These are phyloP conservation scores for Fraxinus cuspidata DNA, from an alignment of 257 asterid genomes.

Conservation along the genomic window DNA sequence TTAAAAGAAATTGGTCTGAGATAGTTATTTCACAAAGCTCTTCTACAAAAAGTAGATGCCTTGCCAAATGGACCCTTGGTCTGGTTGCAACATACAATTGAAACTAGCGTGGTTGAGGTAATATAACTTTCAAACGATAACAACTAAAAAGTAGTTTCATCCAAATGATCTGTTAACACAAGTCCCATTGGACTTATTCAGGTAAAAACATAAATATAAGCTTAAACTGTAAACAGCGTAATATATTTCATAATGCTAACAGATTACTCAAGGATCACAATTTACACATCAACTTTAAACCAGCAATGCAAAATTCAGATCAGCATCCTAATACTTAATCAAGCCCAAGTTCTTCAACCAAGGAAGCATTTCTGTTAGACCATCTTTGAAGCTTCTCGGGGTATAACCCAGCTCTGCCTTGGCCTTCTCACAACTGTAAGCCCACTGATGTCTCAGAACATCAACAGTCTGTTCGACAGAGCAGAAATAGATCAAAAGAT, in stretches of 20 bases:
- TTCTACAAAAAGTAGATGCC: too few relatives aligned
- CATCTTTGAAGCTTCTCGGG: conserved; percentile 81
- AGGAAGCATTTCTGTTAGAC: conserved; percentile 76
- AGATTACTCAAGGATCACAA: not conserved
- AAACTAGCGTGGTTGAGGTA: too few relatives aligned
- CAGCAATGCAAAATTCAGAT: not conserved
- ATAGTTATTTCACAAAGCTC: too few relatives aligned
- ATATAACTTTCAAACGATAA: too few relatives aligned
- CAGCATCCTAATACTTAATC: conserved; percentile 49
- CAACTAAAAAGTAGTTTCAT: too few relatives aligned
- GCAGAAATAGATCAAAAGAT: conserved; percentile 18
- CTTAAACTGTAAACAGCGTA: not conserved
- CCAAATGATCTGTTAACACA: too few relatives aligned
- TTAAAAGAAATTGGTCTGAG: too few relatives aligned
- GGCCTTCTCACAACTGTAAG: conserved; percentile 83
- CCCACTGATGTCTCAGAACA: conserved; percentile 82
- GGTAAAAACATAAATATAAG: too few relatives aligned
- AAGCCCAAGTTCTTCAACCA: conserved; percentile 77
- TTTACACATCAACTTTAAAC: not conserved
- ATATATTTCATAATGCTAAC: not conserved
- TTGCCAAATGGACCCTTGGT: too few relatives aligned
- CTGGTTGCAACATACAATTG: too few relatives aligned
- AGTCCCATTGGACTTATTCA: too few relatives aligned
- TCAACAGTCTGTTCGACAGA: conserved; percentile 52
- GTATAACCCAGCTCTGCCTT: conserved; percentile 72